A percentile compares a stretch with the other conserved stretches of the same genome.
Evolutionary conservation across 2,329 filamentous ascomycete genomes (phyloP).

Genomic region (Cercospora citrullina): DNA sequence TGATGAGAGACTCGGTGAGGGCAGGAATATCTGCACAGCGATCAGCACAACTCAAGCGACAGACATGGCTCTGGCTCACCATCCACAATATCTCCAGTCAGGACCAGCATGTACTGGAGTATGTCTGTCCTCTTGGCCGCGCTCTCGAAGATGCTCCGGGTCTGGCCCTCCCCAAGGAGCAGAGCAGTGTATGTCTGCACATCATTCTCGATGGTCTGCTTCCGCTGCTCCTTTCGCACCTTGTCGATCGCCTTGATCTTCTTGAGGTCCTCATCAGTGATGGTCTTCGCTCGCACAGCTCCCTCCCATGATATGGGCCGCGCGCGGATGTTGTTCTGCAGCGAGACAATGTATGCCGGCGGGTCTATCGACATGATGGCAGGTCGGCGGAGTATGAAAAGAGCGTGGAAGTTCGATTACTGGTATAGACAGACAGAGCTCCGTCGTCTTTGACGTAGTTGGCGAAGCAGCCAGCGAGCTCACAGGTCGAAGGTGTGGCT

Average conservation of each 20-base stretch:
- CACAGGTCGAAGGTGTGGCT: background rate
- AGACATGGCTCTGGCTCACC: constrained; percentile 53
- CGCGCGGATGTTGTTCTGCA: constrained; percentile 96
- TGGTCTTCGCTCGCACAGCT: constrained; percentile 86
- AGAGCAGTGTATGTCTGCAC: constrained; percentile 76
- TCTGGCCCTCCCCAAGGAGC: constrained; percentile 68
- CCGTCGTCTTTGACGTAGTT: constrained; percentile 6
- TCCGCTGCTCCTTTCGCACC: constrained; percentile 86
- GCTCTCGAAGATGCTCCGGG: constrained; percentile 74
- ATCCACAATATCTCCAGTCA: constrained; percentile 83
- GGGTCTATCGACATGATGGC: constrained; percentile 81
- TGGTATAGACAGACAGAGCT: background rate
- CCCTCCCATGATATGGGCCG: constrained; percentile 98
- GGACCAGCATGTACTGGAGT: constrained; percentile 89
- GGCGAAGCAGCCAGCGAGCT: background rate
- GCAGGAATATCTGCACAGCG: constrained; percentile 67
- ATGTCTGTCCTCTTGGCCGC: constrained; percentile 85
- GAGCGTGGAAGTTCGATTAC: background rate
- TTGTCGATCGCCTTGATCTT: constrained; percentile 98
- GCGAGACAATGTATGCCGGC: constrained; percentile 80
- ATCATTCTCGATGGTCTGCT: constrained; percentile 77
- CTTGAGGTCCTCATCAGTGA: constrained; percentile 89
- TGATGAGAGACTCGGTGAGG: constrained; percentile 73
- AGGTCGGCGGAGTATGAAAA: constrained; percentile 2
- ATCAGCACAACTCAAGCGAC: background rate